Percentiles rank a stretch among this genome's conserved stretches.
Conservation (phyloP, 139 green algal genomes). For the Gonium pectorale region DNA sequence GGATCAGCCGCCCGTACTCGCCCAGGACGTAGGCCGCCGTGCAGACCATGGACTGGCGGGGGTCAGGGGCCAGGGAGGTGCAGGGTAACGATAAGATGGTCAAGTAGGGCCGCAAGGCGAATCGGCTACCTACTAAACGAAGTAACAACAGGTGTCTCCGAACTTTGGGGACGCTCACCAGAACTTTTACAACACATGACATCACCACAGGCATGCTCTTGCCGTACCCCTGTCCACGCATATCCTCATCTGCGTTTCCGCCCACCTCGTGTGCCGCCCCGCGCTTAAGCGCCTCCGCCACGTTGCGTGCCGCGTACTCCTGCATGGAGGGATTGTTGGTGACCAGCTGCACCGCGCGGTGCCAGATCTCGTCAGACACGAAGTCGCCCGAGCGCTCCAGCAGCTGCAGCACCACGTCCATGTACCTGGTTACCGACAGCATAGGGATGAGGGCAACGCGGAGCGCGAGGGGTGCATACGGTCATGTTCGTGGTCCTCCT, state of each 20-base stretch:
- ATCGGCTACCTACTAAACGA: no score
- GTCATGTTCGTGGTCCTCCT: no score
- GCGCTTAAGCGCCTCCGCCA: constrained; percentile 73
- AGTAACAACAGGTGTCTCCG: no score
- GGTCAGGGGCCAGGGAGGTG: not conserved
- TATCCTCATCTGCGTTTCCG: no score
- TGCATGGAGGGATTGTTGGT: constrained; percentile 94
- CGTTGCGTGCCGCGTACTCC: constrained; percentile 82
- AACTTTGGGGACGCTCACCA: no score
- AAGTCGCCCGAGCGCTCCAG: constrained; percentile 95
- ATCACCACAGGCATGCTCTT: no score
- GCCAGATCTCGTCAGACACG: constrained; percentile 96
- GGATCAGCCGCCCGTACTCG: constrained; percentile 87
- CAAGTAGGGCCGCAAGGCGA: no score
- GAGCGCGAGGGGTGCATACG: no score
- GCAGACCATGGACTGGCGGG: constrained; percentile 72
- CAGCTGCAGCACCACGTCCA: constrained; percentile 90
- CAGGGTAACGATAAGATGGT: not conserved
- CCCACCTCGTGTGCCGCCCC: constrained; percentile 76
- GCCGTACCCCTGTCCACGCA: no score
- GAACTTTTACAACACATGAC: no score
- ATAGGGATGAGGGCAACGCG: no score
- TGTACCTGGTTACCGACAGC: constrained; percentile 92
- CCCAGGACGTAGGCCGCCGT: constrained; percentile 90
- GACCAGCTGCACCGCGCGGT: constrained; percentile 95